A percentile compares a stretch with the other conserved stretches of the same genome.
These are phyloP conservation scores for Penicillium sp. DNA, from an alignment of 2,329 filamentous ascomycete genomes.

Conservation along the genomic window DNA sequence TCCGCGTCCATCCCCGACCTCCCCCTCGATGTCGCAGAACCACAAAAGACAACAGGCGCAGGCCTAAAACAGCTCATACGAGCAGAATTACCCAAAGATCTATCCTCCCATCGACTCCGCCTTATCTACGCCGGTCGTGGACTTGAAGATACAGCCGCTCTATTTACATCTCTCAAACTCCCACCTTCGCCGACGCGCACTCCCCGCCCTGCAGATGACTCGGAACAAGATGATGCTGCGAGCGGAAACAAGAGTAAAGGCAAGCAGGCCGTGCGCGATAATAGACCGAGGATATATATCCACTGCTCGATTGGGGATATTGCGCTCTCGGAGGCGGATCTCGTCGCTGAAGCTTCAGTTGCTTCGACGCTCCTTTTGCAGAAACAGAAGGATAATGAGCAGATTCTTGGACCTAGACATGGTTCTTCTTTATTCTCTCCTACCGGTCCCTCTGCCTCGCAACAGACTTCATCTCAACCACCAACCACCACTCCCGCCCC, in stretches of 20 bases:
- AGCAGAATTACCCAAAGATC: constrained; percentile 64
- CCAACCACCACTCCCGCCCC: constrained; percentile 61
- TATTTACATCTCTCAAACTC: constrained; percentile 70
- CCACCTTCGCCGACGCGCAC: constrained; percentile 59
- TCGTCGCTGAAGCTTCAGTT: constrained; percentile 66
- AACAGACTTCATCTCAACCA: constrained; percentile 13
- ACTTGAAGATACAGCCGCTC: constrained; percentile 71
- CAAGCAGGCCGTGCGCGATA: constrained; percentile 64
- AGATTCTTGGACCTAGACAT: background rate
- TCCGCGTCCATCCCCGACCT: constrained; percentile 83
- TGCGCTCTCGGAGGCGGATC: constrained; percentile 68
- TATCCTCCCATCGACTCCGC: constrained; percentile 73
- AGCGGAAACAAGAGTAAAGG: constrained; percentile 58
- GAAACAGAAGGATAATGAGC: constrained; percentile 16
- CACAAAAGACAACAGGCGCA: constrained; percentile 71
- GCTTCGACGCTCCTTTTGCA: constrained; percentile 34
- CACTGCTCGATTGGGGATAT: constrained; percentile 89
- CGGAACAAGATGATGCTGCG: constrained; percentile 5
- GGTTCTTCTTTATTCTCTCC: constrained; percentile 9
- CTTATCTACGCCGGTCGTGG: constrained; percentile 90
- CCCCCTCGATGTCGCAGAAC: constrained; percentile 72
- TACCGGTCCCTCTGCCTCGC: background rate
- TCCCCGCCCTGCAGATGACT: constrained; percentile 25
- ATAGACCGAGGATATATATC: constrained; percentile 71
- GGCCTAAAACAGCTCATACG: constrained; percentile 84